phyloP scores from a whole-genome alignment of 2,329 filamentous ascomycete species.

The Sphaceloma murrayae region DNA sequence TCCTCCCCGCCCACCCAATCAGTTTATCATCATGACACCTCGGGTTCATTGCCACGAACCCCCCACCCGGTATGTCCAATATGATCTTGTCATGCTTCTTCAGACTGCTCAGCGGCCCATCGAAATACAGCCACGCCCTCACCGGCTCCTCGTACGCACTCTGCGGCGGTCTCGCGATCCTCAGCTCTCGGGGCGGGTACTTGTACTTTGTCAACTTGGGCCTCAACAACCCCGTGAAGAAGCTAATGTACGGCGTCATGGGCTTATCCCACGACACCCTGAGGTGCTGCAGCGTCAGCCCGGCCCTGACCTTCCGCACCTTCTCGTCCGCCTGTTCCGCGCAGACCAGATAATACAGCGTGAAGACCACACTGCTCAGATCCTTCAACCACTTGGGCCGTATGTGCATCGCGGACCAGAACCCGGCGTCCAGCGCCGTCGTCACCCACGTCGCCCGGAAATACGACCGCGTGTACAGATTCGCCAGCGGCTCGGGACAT shows the following conservation, averaged over 20 bases:
- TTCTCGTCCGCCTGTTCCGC: conserved; percentile 95
- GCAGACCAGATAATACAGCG: conserved; percentile 81
- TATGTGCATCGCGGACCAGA: conserved; percentile 97
- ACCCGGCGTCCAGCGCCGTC: conserved; percentile 88
- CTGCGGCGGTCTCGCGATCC: conserved; percentile 68
- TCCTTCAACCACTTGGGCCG: conserved; percentile 71
- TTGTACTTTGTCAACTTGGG: conserved; percentile 59
- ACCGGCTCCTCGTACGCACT: conserved; percentile 80
- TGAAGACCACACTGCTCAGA: conserved; percentile 72
- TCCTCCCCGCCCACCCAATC: conserved; percentile 81
- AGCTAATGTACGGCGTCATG: conserved; percentile 72
- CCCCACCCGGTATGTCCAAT: conserved; percentile 84
- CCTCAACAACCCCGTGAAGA: conserved; percentile 61
- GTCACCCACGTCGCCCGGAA: conserved; percentile 96
- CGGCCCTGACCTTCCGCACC: conserved; percentile 77
- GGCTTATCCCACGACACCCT: conserved; percentile 93
- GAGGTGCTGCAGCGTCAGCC: conserved; percentile 81
- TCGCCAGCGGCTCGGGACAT: conserved; percentile 84
- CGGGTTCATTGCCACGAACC: conserved; percentile 96
- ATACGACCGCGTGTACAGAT: conserved; percentile 85
- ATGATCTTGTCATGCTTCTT: conserved; percentile 68
- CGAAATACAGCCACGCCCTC: conserved; percentile 85
- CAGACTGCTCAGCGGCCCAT: conserved; percentile 71
- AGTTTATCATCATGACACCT: conserved; percentile 89
- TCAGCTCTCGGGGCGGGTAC: conserved; percentile 71